Percentiles rank a stretch among this genome's conserved stretches.
Conservation (phyloP, 331 rosid genomes). For the Erythrophleum ivorense region DNA sequence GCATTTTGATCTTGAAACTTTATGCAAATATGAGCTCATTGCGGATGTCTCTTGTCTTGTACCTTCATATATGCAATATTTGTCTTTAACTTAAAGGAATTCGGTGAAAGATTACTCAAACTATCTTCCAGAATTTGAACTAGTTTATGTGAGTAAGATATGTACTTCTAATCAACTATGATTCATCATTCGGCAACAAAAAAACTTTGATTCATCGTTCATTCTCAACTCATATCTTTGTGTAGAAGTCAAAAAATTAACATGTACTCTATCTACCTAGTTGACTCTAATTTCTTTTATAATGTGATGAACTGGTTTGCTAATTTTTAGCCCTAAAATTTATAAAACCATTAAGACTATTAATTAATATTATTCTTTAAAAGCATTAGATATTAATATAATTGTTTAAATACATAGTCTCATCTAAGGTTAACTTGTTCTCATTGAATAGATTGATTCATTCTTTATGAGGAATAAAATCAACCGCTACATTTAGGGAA, state of each 20-base stretch:
- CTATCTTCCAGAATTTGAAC: neutral
- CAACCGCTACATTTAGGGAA: too few species aligned
- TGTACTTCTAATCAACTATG: neutral
- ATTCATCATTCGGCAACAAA: neutral
- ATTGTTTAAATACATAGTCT: too few species aligned
- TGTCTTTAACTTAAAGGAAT: neutral
- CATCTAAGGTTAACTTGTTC: too few species aligned
- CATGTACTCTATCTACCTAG: neutral
- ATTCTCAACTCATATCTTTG: neutral
- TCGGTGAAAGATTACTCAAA: neutral
- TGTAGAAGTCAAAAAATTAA: neutral
- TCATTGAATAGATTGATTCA: too few species aligned
- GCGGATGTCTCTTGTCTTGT: neutral
- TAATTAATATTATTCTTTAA: too few species aligned
- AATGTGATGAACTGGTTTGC: too few species aligned
- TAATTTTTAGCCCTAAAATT: too few species aligned
- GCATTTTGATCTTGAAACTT: neutral
- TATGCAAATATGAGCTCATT: neutral
- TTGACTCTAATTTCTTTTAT: too few species aligned
- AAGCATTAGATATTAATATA: too few species aligned
- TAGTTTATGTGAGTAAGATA: neutral
- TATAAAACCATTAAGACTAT: too few species aligned
- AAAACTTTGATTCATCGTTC: too few species aligned
- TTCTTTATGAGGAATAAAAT: too few species aligned
- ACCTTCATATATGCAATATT: neutral